These are phyloP conservation scores for Tolypocladium nubicola DNA, from an alignment of 2,329 filamentous ascomycete genomes.

Conservation along the genomic window DNA sequence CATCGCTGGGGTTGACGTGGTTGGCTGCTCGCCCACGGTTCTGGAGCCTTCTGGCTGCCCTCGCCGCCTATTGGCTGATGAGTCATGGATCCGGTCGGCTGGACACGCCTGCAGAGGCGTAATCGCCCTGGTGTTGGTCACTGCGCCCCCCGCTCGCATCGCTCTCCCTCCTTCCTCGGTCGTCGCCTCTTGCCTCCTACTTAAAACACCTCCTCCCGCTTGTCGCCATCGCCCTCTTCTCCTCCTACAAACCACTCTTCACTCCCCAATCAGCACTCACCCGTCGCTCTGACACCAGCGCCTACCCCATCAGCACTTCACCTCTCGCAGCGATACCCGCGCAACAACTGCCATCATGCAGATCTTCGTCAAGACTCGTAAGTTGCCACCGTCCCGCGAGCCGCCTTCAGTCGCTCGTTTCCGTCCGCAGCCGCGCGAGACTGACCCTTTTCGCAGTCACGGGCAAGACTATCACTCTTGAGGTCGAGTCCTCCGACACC, in stretches of 20 bases:
- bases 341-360: constrained; percentile 57
- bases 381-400: constrained; percentile 28
- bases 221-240: constrained; percentile 6
- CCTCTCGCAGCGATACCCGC: constrained; percentile 12
- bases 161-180: constrained; percentile 5
- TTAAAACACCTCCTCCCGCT: constrained; percentile 18
- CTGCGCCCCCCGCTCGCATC: constrained; percentile 19
- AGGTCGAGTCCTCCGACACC: constrained; percentile 84
- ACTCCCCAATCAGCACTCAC: constrained; percentile 4
- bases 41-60: constrained; percentile 26
- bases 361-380: constrained; percentile 96
- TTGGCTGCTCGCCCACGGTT: constrained; percentile 9
- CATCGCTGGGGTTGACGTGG: background rate
- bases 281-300: constrained; percentile 3
- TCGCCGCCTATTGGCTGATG: constrained; percentile 20
- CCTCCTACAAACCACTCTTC: constrained; percentile 8
- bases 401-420: background rate
- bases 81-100: constrained; percentile 19
- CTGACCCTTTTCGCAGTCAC: constrained; percentile 6
- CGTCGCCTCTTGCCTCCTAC: constrained; percentile 13
- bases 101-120: constrained; percentile 9
- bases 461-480: constrained; percentile 25
- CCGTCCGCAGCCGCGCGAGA: background rate
- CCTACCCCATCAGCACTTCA: constrained; percentile 7
- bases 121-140: constrained; percentile 12